phyloP scores from a whole-genome alignment of 306 rosid genomes.

The Malus orientalis region DNA sequence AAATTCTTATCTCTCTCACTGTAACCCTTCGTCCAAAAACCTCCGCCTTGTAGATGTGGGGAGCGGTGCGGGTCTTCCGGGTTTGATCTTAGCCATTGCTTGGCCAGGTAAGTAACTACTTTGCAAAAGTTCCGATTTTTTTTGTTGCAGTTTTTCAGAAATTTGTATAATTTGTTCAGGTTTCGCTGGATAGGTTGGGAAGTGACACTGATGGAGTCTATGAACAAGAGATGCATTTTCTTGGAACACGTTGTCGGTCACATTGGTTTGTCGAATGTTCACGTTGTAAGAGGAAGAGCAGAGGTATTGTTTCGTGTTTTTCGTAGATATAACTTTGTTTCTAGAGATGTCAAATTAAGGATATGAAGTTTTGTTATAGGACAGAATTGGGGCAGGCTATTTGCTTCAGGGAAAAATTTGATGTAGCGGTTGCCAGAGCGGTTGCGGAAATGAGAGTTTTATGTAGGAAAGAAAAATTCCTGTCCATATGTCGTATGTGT shows the following conservation, averaged over 20 bases:
- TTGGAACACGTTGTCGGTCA: slow-evolving; percentile 66
- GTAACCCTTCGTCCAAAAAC: slow-evolving; percentile 20
- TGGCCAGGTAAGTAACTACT: slow-evolving; percentile 53
- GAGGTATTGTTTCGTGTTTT: slow-evolving; percentile 40
- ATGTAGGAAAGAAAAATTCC: slow-evolving; percentile 31
- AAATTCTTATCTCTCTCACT: slow-evolving; percentile 32
- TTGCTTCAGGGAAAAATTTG: slow-evolving; percentile 68
- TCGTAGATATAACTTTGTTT: background rate
- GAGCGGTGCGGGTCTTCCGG: slow-evolving; percentile 91
- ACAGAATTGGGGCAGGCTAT: slow-evolving; percentile 75
- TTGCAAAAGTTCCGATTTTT: background rate
- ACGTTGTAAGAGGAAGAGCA: slow-evolving; percentile 85
- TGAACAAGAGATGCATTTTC: slow-evolving; percentile 77
- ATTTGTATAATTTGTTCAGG: background rate
- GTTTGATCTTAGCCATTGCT: slow-evolving; percentile 77
- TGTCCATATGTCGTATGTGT: slow-evolving; percentile 1
- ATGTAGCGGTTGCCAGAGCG: slow-evolving; percentile 86
- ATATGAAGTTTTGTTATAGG: slow-evolving; percentile 32
- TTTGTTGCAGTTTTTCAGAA: background rate
- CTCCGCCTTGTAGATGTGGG: slow-evolving; percentile 74
- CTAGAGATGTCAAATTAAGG: background rate
- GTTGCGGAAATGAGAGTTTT: slow-evolving; percentile 88
- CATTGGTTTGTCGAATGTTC: slow-evolving; percentile 58
- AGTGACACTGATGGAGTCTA: slow-evolving; percentile 73
- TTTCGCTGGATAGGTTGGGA: slow-evolving; percentile 59